phyloP scores from a whole-genome alignment of 2,329 filamentous ascomycete genomes.

The Venturia effusa region DNA sequence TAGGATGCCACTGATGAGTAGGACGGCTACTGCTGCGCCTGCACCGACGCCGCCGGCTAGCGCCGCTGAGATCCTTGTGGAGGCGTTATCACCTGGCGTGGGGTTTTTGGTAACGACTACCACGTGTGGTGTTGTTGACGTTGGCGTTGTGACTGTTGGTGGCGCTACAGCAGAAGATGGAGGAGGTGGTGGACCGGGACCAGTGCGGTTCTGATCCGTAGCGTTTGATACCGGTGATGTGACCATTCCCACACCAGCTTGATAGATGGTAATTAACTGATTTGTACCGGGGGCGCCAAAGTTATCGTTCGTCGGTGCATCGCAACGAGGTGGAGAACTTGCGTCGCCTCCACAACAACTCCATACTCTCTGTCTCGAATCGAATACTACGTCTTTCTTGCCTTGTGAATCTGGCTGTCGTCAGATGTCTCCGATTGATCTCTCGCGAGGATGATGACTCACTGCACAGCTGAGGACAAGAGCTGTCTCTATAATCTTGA shows the following conservation, averaged over 20 bases:
- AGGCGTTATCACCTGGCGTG: neutral
- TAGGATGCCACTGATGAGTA: neutral
- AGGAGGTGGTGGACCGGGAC: neutral
- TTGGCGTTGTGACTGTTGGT: neutral
- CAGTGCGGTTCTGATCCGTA: neutral
- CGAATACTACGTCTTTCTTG: neutral
- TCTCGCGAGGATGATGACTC: neutral
- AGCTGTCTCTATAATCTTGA: neutral
- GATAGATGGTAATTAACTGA: neutral
- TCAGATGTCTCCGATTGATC: neutral
- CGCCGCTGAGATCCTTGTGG: neutral
- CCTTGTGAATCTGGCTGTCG: neutral
- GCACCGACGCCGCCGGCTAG: neutral
- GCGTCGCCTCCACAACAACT: neutral
- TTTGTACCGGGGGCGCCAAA: neutral
- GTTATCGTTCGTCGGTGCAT: neutral
- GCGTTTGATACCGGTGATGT: neutral
- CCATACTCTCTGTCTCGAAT: neutral
- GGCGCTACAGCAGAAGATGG: neutral
- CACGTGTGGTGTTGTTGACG: neutral
- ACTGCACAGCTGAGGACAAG: slow-evolving; percentile 2
- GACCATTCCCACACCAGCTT: neutral
- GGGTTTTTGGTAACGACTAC: neutral
- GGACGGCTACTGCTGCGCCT: neutral
- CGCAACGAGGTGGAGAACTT: neutral